phyloP scores from a whole-genome alignment of 2,329 filamentous ascomycete species.

The Neonectria hederae region DNA sequence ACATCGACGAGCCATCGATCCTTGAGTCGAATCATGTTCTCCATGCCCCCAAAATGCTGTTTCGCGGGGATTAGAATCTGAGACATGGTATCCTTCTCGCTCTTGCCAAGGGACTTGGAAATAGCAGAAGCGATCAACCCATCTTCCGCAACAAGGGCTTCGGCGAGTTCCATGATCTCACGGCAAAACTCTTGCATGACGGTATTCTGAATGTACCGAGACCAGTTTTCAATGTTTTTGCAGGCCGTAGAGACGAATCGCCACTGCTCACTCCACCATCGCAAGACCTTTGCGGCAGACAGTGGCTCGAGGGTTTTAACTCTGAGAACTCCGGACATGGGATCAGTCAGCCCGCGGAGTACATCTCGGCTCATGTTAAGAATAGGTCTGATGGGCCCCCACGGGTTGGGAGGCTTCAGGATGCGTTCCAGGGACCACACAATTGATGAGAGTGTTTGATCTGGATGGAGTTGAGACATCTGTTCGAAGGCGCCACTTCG shows the following conservation, averaged over 20 bases:
- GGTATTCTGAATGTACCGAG: conserved; percentile 75
- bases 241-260: conserved; percentile 82
- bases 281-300: conserved; percentile 73
- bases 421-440: conserved; percentile 53
- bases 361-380: conserved; percentile 67
- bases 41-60: conserved; percentile 71
- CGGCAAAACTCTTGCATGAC: conserved; percentile 93
- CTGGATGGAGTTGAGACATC: conserved; percentile 52
- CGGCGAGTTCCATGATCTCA: conserved; percentile 93
- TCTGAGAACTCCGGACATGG: conserved; percentile 64
- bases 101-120: conserved; percentile 52
- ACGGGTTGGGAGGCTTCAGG: conserved; percentile 54
- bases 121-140: conserved; percentile 79
- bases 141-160: conserved; percentile 85
- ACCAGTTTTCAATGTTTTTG: conserved; percentile 85
- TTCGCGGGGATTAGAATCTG: conserved; percentile 53
- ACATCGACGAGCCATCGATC: conserved; percentile 87
- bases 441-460: conserved; percentile 55
- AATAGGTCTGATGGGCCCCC: conserved; percentile 66
- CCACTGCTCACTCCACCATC: conserved; percentile 90
- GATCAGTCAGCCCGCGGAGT: conserved; percentile 65
- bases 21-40: conserved; percentile 88
- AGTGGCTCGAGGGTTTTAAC: conserved; percentile 64
- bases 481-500: conserved; percentile 53
- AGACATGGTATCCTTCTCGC: conserved; percentile 52